Conservation (phyloP, 78 protist species). For the Paratrimastix pyriformis region DNA sequence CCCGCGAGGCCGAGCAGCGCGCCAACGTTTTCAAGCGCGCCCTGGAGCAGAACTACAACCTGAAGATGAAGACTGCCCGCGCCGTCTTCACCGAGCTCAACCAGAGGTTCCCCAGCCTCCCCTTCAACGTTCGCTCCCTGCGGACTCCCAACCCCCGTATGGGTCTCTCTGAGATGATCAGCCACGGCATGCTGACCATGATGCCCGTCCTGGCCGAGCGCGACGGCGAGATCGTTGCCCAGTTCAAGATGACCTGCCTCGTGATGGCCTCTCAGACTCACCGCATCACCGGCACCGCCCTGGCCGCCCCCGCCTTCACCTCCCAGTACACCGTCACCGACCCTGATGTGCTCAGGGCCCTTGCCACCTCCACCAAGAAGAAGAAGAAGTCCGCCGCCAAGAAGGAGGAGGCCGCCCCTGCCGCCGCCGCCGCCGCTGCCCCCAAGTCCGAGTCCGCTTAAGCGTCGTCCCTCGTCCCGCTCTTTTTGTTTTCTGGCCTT, state of each 20-base stretch:
- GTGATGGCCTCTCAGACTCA: too few relatives aligned
- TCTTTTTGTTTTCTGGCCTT: too few relatives aligned
- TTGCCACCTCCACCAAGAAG: too few relatives aligned
- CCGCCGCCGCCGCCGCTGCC: too few relatives aligned
- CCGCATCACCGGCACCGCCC: too few relatives aligned
- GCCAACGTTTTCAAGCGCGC: conserved; percentile 78
- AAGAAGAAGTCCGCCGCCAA: too few relatives aligned
- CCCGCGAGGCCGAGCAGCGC: not conserved
- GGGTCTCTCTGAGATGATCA: conserved; percentile 73
- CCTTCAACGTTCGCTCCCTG: conserved; percentile 18
- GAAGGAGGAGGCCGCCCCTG: too few relatives aligned
- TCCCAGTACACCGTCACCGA: too few relatives aligned
- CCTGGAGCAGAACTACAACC: conserved; percentile 54
- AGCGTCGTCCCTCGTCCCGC: too few relatives aligned
- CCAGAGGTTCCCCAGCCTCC: conserved; percentile 10
- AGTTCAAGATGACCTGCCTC: conserved; percentile 74
- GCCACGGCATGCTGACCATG: conserved; percentile 64
- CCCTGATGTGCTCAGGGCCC: too few relatives aligned
- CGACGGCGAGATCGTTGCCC: conserved; percentile 65
- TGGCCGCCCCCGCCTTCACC: too few relatives aligned
- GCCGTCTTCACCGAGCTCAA: conserved; percentile 54
- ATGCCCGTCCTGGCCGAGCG: conserved; percentile 81
- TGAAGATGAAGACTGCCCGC: conserved; percentile 75
- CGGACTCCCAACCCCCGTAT: conserved; percentile 41
- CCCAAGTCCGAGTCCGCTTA: too few relatives aligned